These are phyloP conservation scores for Musa schizocarpa DNA, from an alignment of 176 grass and related monocot genomes.

Conservation along the genomic window DNA sequence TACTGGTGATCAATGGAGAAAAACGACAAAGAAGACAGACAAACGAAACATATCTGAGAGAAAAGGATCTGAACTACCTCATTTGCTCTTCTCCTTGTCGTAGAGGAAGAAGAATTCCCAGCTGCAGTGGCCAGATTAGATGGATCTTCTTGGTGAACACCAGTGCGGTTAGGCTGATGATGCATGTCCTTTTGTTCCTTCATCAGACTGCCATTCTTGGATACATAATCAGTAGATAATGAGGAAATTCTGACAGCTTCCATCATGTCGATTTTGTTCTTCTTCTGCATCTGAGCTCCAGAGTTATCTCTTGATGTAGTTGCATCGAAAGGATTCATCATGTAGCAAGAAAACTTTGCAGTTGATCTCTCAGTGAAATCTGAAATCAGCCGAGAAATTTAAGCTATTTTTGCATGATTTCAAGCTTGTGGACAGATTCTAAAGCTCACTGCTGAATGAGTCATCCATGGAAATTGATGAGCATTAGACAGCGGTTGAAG, in stretches of 20 bases:
- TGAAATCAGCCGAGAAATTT: slow-evolving; percentile 67
- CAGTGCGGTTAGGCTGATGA: neutral
- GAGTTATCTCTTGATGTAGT: neutral
- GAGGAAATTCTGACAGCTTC: neutral
- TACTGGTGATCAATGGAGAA: neutral
- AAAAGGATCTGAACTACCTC: slow-evolving; percentile 30
- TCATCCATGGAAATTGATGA: slow-evolving; percentile 45
- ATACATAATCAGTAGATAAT: neutral
- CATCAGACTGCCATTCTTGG: neutral
- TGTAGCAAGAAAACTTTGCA: slow-evolving; percentile 66
- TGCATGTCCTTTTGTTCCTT: neutral
- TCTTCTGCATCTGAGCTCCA: slow-evolving; percentile 6
- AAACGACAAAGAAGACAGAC: neutral
- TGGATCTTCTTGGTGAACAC: too few relatives aligned
- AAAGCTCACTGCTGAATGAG: slow-evolving; percentile 36
- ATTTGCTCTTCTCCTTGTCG: slow-evolving; percentile 48
- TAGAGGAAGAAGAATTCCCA: slow-evolving; percentile 17
- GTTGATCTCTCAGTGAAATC: slow-evolving; percentile 64
- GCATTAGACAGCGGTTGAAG: neutral
- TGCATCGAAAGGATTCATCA: slow-evolving; percentile 24
- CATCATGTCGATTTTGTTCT: neutral
- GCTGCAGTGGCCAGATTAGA: too few relatives aligned
- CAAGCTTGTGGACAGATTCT: slow-evolving; percentile 33
- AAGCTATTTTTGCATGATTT: slow-evolving; percentile 29
- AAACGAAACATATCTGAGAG: too few relatives aligned